These are phyloP conservation scores for Hibiscus mutabilis DNA, from an alignment of 345 rosid genomes.

Conservation along the genomic window DNA sequence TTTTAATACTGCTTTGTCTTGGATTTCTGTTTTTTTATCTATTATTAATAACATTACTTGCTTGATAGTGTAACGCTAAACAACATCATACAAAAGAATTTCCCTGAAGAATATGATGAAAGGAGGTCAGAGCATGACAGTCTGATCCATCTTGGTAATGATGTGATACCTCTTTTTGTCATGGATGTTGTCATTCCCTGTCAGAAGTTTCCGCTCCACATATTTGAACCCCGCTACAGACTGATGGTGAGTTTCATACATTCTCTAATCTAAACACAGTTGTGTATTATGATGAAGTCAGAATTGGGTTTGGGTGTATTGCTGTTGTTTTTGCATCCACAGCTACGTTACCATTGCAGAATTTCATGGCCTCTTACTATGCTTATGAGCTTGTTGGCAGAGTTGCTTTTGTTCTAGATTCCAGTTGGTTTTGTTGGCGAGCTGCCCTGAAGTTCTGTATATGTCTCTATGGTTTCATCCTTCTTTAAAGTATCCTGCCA, in stretches of 20 bases:
- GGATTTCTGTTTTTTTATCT: background rate
- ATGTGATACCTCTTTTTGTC: slow-evolving; percentile 81
- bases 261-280: slow-evolving; percentile 14
- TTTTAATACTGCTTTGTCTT: background rate
- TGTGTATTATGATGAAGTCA: background rate
- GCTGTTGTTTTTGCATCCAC: too few species aligned
- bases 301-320: background rate
- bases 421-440: background rate
- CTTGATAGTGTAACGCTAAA: slow-evolving; percentile 75
- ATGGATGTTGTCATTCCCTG: slow-evolving; percentile 89
- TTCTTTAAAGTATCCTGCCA: background rate
- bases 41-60: slow-evolving; percentile 10
- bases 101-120: slow-evolving; percentile 85
- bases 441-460: background rate
- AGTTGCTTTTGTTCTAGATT: background rate
- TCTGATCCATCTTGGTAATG: slow-evolving; percentile 66
- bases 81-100: slow-evolving; percentile 76
- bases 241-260: slow-evolving; percentile 65
- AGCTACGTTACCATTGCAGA: background rate
- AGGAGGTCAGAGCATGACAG: slow-evolving; percentile 79
- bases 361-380: background rate
- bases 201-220: slow-evolving; percentile 78
- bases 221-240: slow-evolving; percentile 90
- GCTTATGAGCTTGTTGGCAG: background rate
- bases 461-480: background rate